These are phyloP conservation scores for Russula dissimulans DNA, from an alignment of 768 basidiomycete species.

Conservation along the genomic window DNA sequence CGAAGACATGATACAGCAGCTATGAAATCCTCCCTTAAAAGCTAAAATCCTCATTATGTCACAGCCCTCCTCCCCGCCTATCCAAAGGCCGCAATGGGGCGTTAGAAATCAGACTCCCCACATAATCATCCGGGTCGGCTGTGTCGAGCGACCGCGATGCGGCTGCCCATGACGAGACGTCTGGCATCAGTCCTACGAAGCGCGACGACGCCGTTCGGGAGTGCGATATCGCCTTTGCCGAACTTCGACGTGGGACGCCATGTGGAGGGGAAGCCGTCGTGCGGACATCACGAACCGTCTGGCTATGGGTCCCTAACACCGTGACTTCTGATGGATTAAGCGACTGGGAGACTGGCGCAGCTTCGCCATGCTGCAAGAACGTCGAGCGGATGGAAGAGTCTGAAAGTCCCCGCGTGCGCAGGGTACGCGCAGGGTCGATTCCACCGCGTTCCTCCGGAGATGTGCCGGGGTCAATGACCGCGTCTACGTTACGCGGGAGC, in stretches of 20 bases:
- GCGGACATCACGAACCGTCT: conserved; percentile 27
- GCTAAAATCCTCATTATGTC: background rate
- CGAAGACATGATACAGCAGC: background rate
- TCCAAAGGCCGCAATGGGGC: background rate
- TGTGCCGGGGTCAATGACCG: conserved; percentile 23
- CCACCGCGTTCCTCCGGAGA: conserved; percentile 35
- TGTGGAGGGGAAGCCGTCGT: conserved; percentile 17
- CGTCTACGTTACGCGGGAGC: conserved; percentile 16
- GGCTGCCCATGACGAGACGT: conserved; percentile 29
- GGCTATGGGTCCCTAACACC: conserved; percentile 27
- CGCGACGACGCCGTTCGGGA: conserved; percentile 22
- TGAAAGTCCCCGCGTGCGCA: conserved; percentile 73
- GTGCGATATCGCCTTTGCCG: conserved; percentile 18
- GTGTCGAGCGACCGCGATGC: conserved; percentile 22
- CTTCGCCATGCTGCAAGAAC: conserved; percentile 50
- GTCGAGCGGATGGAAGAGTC: conserved; percentile 91
- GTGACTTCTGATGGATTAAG: conserved; percentile 13
- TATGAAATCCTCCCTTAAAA: no score
- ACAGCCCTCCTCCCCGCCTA: background rate
- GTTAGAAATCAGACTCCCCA: conserved; percentile 10
- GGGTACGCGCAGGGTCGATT: conserved; percentile 43
- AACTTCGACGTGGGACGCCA: conserved; percentile 8
- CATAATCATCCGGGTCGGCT: conserved; percentile 11
- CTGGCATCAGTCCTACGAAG: conserved; percentile 26
- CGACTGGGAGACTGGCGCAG: background rate